Percentiles rank a stretch among this genome's conserved stretches.
These are phyloP conservation scores for Cerrena zonata DNA, from an alignment of 1,284 basidiomycete genomes.

Conservation along the genomic window DNA sequence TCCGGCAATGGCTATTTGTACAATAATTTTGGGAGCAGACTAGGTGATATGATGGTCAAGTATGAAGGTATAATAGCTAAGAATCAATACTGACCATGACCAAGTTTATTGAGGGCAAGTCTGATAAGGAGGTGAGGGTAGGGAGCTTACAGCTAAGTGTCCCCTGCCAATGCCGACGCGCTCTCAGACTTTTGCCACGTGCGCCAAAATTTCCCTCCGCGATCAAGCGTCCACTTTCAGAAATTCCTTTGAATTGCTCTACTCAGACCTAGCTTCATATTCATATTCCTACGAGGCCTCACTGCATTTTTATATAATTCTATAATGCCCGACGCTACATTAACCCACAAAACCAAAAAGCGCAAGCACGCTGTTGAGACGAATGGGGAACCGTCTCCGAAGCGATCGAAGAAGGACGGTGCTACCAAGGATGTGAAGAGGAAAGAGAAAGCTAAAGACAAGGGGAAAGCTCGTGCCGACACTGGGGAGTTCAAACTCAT, in stretches of 20 bases:
- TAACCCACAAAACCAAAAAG: constrained; percentile 40
- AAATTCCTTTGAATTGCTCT: neutral
- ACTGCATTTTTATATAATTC: neutral
- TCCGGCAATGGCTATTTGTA: constrained; percentile 80
- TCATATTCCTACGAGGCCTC: too few species aligned
- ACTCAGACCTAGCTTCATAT: neutral
- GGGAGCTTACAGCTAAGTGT: neutral
- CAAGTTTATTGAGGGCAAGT: neutral
- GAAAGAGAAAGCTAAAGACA: constrained; percentile 37
- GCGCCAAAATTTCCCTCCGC: constrained; percentile 12
- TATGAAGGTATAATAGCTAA: neutral
- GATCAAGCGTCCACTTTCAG: neutral
- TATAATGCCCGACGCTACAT: constrained; percentile 17
- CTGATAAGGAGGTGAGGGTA: neutral
- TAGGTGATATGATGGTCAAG: constrained; percentile 29
- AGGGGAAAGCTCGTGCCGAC: constrained; percentile 29
- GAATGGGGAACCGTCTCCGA: constrained; percentile 24
- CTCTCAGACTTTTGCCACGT: neutral
- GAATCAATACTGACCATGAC: constrained; percentile 8
- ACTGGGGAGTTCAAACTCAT: constrained; percentile 64
- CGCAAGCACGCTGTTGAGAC: constrained; percentile 41
- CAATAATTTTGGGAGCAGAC: constrained; percentile 71
- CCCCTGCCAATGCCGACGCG: constrained; percentile 1
- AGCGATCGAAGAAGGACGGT: constrained; percentile 26
- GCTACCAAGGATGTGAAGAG: constrained; percentile 13